Percentiles rank a stretch among this genome's conserved stretches.
These are phyloP conservation scores for Solanum infundibuliforme DNA, from an alignment of 257 asterid genomes.

Conservation along the genomic window DNA sequence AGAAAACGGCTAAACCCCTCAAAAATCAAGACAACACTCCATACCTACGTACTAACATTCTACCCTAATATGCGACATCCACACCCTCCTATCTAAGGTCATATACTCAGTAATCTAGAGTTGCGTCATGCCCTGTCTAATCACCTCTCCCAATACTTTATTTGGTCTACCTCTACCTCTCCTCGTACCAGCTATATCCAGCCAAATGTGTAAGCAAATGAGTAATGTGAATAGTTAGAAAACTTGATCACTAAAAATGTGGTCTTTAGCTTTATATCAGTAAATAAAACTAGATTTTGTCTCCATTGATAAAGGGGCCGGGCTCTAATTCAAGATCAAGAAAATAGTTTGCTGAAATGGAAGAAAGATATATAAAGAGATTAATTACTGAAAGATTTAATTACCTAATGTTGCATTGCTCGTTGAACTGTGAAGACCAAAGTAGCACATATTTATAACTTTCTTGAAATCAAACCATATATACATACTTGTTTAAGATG, in stretches of 20 bases:
- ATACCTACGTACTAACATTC: neutral
- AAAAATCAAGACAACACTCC: neutral
- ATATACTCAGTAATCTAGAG: rapidly evolving
- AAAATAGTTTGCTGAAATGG: neutral
- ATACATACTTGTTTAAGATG: neutral
- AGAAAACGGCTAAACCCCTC: neutral
- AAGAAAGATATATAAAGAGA: neutral
- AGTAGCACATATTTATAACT: neutral
- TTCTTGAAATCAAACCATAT: neutral
- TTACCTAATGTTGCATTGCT: neutral
- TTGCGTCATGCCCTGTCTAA: neutral
- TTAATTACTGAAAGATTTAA: neutral
- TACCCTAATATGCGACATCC: neutral
- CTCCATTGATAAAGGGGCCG: neutral
- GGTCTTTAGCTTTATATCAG: neutral
- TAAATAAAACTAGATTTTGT: neutral
- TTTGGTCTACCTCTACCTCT: neutral
- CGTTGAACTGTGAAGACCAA: neutral
- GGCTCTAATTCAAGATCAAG: neutral
- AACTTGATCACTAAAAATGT: neutral
- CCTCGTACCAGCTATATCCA: neutral
- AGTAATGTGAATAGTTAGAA: neutral
- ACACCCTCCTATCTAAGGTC: neutral
- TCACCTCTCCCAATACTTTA: neutral
- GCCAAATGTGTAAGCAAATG: neutral